These are phyloP conservation scores for Powellomyces hirtus DNA, from an alignment of 192 early-diverging fungal genomes.

Conservation along the genomic window DNA sequence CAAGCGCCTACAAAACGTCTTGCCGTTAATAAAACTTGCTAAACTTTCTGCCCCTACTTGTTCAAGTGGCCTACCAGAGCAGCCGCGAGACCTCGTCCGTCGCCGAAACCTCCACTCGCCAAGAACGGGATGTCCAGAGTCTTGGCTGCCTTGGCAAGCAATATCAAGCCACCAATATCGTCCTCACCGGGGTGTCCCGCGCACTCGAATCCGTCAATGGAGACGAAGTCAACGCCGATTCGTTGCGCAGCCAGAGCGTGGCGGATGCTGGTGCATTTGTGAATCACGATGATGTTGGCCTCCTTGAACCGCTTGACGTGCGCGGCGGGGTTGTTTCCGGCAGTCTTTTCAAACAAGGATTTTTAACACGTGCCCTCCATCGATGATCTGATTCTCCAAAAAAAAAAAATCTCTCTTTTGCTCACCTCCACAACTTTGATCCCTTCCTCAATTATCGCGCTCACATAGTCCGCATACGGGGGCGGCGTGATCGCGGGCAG, in stretches of 20 bases:
- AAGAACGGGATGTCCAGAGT: constrained; percentile 69
- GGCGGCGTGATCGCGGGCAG: constrained; percentile 78
- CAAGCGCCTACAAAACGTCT: too few species aligned
- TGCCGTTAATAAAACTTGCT: too few species aligned
- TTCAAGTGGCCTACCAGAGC: too few species aligned
- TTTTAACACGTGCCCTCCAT: too few species aligned
- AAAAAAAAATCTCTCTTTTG: neutral
- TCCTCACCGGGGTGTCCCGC: constrained; percentile 85
- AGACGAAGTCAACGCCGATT: constrained; percentile 69
- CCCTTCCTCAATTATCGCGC: constrained; percentile 71
- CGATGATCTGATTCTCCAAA: neutral
- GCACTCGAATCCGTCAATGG: constrained; percentile 82
- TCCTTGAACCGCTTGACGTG: constrained; percentile 74
- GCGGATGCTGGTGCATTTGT: constrained; percentile 78
- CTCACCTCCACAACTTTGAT: constrained; percentile 73
- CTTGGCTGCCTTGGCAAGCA: constrained; percentile 70
- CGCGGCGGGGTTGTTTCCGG: constrained; percentile 76
- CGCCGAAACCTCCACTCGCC: constrained; percentile 76
- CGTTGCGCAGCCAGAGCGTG: constrained; percentile 59
- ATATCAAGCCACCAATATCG: constrained; percentile 69
- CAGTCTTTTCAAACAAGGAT: constrained; percentile 55
- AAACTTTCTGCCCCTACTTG: too few species aligned
- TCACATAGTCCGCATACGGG: constrained; percentile 64
- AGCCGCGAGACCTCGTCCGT: constrained; percentile 70
- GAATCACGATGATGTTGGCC: constrained; percentile 65